Conservation (phyloP, 495 filamentous ascomycete genomes). For the Aspergillus funiculosus region DNA sequence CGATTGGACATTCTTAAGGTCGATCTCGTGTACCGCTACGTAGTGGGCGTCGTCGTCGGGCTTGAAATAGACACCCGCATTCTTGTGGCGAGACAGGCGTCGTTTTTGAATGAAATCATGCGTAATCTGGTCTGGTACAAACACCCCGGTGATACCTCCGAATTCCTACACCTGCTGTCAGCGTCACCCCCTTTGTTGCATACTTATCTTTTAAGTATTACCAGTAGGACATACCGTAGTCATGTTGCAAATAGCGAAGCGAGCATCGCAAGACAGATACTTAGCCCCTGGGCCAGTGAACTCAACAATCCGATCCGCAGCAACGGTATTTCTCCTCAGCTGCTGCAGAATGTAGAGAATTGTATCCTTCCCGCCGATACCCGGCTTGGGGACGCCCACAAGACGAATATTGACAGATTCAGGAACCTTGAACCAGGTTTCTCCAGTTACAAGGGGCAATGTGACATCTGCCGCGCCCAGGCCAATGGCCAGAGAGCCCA, state of each 20-base stretch:
- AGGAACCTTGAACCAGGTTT: constrained; percentile 44
- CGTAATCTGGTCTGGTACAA: constrained; percentile 35
- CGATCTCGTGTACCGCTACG: constrained; percentile 30
- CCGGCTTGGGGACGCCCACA: constrained; percentile 27
- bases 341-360: constrained; percentile 42
- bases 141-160: constrained; percentile 41
- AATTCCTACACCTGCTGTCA: no score
- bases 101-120: constrained; percentile 30
- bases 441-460: constrained; percentile 39
- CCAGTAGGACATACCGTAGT: constrained; percentile 28
- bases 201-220: no score
- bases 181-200: no score
- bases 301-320: constrained; percentile 42
- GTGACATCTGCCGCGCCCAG: constrained; percentile 44
- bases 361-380: constrained; percentile 43
- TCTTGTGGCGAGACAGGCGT: constrained; percentile 28
- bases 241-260: constrained; percentile 48
- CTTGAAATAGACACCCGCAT: constrained; percentile 26
- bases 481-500: constrained; percentile 39
- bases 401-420: constrained; percentile 36
- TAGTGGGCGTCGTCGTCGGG: constrained; percentile 38
- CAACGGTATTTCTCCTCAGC: constrained; percentile 43
- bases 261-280: constrained; percentile 36
- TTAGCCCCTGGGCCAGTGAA: constrained; percentile 34
- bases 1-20: constrained; percentile 32